A percentile compares a stretch with the other conserved stretches of the same genome.
These are phyloP conservation scores for Neodidymelliopsis sp. DNA, from an alignment of 2,329 filamentous ascomycete genomes.

Conservation along the genomic window DNA sequence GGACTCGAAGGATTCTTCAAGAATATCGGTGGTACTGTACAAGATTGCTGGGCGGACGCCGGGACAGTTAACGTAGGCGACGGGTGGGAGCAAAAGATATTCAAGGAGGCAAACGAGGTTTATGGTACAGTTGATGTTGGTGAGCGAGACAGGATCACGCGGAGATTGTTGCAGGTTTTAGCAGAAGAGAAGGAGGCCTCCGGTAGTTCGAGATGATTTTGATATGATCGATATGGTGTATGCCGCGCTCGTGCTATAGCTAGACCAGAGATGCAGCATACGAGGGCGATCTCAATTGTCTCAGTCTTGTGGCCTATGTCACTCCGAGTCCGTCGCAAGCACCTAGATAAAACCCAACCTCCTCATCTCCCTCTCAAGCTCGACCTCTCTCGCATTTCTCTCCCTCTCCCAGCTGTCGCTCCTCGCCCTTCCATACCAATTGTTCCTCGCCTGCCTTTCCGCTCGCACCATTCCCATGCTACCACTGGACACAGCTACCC, in stretches of 20 bases:
- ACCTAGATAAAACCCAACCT: constrained; percentile 33
- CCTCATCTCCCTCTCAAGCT: constrained; percentile 34
- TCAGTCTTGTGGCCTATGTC: no score
- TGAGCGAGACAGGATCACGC: constrained; percentile 54
- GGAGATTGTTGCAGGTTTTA: constrained; percentile 51
- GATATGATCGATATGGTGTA: no score
- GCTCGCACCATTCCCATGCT: not conserved
- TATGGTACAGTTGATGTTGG: constrained; percentile 56
- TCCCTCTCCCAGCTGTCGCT: not conserved
- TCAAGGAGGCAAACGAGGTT: constrained; percentile 54
- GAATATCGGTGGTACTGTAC: constrained; percentile 64
- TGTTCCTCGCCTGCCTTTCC: no score
- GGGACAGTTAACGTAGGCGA: constrained; percentile 54
- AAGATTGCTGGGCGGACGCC: constrained; percentile 61
- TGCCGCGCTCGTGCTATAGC: no score
- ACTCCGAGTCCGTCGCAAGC: no score
- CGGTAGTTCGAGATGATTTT: not conserved
- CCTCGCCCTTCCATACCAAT: constrained; percentile 4
- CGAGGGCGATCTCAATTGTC: no score
- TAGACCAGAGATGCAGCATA: no score
- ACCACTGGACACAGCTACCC: not conserved
- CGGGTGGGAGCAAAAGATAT: constrained; percentile 57
- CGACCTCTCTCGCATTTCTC: constrained; percentile 6
- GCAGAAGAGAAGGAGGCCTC: constrained; percentile 33
- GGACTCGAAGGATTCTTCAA: constrained; percentile 62